These are phyloP conservation scores for Arctostaphylos glauca DNA, from an alignment of 148 eudicot species.

Conservation along the genomic window DNA sequence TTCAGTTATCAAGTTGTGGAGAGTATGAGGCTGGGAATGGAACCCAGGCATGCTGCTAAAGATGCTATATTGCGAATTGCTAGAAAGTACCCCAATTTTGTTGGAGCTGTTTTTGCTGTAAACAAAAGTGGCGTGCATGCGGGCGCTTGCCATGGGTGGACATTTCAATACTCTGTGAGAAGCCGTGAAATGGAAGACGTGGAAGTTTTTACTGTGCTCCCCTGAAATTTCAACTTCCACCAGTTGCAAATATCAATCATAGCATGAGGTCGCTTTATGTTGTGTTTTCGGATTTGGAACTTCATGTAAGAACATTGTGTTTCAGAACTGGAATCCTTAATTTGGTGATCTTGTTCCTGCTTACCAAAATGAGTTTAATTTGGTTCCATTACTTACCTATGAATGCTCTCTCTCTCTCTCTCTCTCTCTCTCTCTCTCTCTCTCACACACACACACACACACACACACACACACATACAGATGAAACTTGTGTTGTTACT, in stretches of 20 bases:
- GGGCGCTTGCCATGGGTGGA: slow-evolving; percentile 98
- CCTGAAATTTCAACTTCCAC: slow-evolving; percentile 22
- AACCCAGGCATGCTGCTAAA: slow-evolving; percentile 73
- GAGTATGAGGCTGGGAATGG: slow-evolving; percentile 92
- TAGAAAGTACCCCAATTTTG: slow-evolving; percentile 71
- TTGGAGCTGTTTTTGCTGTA: slow-evolving; percentile 85
- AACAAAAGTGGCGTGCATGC: slow-evolving; percentile 68
- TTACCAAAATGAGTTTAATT: background rate
- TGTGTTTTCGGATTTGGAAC: background rate
- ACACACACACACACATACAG: no score
- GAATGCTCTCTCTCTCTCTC: background rate
- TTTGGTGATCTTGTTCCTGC: background rate
- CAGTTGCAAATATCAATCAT: background rate
- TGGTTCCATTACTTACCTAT: background rate
- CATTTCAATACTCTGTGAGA: slow-evolving; percentile 88
- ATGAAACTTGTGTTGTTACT: no score
- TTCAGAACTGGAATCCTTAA: background rate
- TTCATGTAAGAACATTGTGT: background rate
- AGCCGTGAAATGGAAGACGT: slow-evolving; percentile 68
- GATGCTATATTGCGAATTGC: slow-evolving; percentile 84
- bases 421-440: background rate
- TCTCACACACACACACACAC: no score
- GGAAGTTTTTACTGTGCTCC: slow-evolving; percentile 60
- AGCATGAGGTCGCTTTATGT: background rate
- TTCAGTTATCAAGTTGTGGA: slow-evolving; percentile 93